Evolutionary conservation across 164 flowering plant genomes (phyloP).

Genomic region (Akebia trifoliata): DNA sequence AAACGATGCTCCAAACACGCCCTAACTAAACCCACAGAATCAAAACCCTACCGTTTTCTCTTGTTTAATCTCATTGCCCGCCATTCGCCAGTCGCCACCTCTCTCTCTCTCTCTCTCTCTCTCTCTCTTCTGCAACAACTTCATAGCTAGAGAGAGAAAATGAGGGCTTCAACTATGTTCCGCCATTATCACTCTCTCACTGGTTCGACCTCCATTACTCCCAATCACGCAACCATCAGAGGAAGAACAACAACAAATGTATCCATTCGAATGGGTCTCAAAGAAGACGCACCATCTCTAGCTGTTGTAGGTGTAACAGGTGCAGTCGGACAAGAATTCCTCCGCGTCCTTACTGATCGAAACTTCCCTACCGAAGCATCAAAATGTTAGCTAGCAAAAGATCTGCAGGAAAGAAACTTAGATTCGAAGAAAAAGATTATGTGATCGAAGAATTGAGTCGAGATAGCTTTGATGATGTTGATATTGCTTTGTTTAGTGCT

Average conservation of each 20-base stretch:
- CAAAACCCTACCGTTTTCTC: too few relatives aligned
- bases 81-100: too few relatives aligned
- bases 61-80: too few relatives aligned
- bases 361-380: constrained; percentile 83
- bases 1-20: too few relatives aligned
- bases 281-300: constrained; percentile 66
- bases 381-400: constrained; percentile 89
- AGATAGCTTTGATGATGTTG: constrained; percentile 76
- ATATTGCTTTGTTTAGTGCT: constrained; percentile 92
- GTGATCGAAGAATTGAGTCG: constrained; percentile 69
- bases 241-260: constrained; percentile 7
- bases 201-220: constrained; percentile 2
- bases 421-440: constrained; percentile 51
- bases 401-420: constrained; percentile 64
- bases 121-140: too few relatives aligned
- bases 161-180: constrained; percentile 9
- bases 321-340: constrained; percentile 97
- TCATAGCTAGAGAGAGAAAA: too few relatives aligned
- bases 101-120: too few relatives aligned
- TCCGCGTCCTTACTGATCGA: constrained; percentile 78
- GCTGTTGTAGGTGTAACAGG: constrained; percentile 99
- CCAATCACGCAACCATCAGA: constrained; percentile 2
- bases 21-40: too few relatives aligned
- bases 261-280: constrained; percentile 44
- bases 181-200: constrained; percentile 2